Base-by-base conservation (phyloP, 2,329 filamentous ascomycete species). In the Fusarium haematococcum region DNA sequence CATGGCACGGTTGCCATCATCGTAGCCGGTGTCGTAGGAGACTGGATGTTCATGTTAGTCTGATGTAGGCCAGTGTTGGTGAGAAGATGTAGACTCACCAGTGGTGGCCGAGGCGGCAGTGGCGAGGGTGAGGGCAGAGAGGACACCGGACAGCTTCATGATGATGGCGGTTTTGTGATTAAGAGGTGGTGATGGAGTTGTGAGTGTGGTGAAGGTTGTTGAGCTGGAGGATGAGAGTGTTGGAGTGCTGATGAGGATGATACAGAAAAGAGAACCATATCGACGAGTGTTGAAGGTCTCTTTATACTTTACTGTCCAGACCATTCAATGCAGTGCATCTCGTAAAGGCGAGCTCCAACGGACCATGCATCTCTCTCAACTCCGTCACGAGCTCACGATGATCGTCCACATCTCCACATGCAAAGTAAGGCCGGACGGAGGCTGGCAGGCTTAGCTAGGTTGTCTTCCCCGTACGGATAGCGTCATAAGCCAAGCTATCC, bases 1-100 rank as follows among this genome's bases (percentile, higher is more conserved):
- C 64, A 95, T 81, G 52, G 88, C 85, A 67, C 90, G 88, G 69
- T 75, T 75, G 54, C 80, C 81, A 72, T 92, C 84, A 79, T 95
- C 93, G 84, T 94, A 97, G 79, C 88, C 90, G 23, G 85, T 83
- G 84, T 95, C 93, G 83, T 92, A 96, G 74, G 91, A 92, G 79
- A 95, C 92, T 81, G 79, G 18, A 56, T 13, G n/a, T 25, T 27
- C 43, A 48, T 59, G 68, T 79, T 63, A 78, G 73, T 65, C 14
- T 50, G 14, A 7, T 41, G n/a, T 43, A 41, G 6, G 8, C 20
- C 20, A 48, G 43, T 18, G 23, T 25, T 25, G 27, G 25, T 16
- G 6, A 16, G 14, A 16, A 56, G 20, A 25, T 3, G 13, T 30
- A 35, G 4, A 72, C 75, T 61, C 75, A 84, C 83, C 81, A 57